Evolutionary conservation across 208 protist species (phyloP).

Genomic region (Leishmania lainsoni): DNA sequence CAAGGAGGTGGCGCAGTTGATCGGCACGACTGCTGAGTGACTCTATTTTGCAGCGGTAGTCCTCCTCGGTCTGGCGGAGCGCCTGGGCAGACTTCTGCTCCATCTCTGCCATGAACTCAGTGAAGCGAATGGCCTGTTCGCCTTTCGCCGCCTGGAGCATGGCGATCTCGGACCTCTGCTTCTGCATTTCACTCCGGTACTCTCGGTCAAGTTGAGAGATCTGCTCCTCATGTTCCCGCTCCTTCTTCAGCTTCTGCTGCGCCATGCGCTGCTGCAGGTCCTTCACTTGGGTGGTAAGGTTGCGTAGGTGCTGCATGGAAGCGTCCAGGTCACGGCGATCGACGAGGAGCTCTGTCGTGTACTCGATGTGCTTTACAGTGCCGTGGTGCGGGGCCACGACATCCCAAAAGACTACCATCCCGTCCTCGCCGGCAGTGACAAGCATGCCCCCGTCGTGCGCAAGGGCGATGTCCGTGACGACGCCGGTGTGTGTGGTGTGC

Average conservation of each 20-base stretch:
- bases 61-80: conserved; percentile 74
- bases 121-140: conserved; percentile 95
- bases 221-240: conserved; percentile 94
- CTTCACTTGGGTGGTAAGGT: conserved; percentile 81
- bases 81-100: conserved; percentile 69
- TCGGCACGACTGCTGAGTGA: conserved; percentile 77
- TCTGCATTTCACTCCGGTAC: conserved; percentile 72
- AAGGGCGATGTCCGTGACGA: conserved; percentile 85
- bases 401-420: conserved; percentile 91
- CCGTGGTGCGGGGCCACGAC: conserved; percentile 90
- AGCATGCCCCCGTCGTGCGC: conserved; percentile 93
- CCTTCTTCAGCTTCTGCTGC: conserved; percentile 94
- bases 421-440: conserved; percentile 95
- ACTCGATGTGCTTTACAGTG: conserved; percentile 77
- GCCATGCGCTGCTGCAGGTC: conserved; percentile 94
- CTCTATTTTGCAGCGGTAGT: conserved; percentile 94
- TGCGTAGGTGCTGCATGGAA: conserved; percentile 62
- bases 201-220: conserved; percentile 90
- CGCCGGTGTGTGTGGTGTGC: conserved; percentile 81
- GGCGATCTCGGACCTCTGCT: conserved; percentile 72
- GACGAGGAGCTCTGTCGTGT: conserved; percentile 94
- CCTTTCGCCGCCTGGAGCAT: conserved; percentile 85
- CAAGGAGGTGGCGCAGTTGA: conserved; percentile 75
- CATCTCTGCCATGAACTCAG: conserved; percentile 91
- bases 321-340: conserved; percentile 93